Evolutionary conservation across 2,329 filamentous ascomycete species (phyloP).

Genomic region (Trichoderma koningii): DNA sequence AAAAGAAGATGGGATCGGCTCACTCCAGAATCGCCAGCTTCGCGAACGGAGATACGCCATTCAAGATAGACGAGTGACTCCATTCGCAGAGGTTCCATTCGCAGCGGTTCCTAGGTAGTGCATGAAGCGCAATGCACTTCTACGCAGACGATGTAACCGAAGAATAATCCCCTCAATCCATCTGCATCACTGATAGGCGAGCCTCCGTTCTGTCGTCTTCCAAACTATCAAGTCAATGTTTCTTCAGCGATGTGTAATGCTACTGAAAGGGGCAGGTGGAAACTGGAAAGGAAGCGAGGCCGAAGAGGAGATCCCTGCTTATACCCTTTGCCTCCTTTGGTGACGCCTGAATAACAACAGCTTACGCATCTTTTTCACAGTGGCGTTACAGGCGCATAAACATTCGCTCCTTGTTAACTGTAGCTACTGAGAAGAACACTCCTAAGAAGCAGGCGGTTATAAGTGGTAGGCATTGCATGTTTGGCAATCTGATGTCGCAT

Average conservation of each 20-base stretch:
- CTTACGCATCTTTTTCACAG: background rate
- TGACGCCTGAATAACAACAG: background rate
- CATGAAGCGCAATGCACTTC: background rate
- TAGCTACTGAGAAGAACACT: no score
- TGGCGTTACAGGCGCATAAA: background rate
- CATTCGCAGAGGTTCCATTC: background rate
- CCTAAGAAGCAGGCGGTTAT: no score
- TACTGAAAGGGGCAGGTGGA: constrained; percentile 5
- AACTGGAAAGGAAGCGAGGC: background rate
- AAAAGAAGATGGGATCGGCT: background rate
- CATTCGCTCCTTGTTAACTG: no score
- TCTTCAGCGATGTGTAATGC: background rate
- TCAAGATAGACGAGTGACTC: background rate
- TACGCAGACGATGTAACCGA: background rate
- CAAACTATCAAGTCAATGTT: background rate
- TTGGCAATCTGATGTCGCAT: background rate
- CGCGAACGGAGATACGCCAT: background rate
- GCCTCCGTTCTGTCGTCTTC: background rate
- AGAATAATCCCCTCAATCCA: background rate
- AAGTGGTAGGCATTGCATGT: background rate
- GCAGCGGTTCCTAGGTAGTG: background rate
- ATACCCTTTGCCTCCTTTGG: background rate
- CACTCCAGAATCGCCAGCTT: constrained; percentile 5
- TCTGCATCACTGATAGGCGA: background rate
- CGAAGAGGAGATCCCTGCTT: background rate